A percentile compares a stretch with the other conserved stretches of the same genome.
Evolutionary conservation across 495 filamentous ascomycete species (phyloP).

Genomic region (Xanthoparmelia taractica): DNA sequence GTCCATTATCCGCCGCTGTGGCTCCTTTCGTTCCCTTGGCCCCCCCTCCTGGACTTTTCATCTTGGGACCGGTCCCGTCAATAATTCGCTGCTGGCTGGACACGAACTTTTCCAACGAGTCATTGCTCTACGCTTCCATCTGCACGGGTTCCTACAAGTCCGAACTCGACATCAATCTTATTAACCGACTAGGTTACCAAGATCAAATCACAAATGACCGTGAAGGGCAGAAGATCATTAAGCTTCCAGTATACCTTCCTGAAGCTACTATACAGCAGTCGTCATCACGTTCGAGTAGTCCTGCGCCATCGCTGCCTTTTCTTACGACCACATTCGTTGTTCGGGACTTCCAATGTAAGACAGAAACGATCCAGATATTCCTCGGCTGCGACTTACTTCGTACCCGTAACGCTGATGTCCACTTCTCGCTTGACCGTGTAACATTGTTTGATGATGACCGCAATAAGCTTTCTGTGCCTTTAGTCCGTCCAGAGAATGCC

Average conservation of each 20-base stretch:
- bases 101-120: conserved; percentile 73
- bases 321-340: conserved; percentile 74
- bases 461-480: conserved; percentile 82
- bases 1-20: conserved; percentile 55
- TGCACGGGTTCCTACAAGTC: conserved; percentile 90
- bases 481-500: conserved; percentile 89
- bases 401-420: conserved; percentile 78
- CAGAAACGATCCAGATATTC: conserved; percentile 64
- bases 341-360: conserved; percentile 42
- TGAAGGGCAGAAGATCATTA: conserved; percentile 58
- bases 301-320: conserved; percentile 69
- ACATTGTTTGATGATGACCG: conserved; percentile 79
- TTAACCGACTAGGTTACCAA: conserved; percentile 62
- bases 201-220: conserved; percentile 55
- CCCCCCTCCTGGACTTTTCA: conserved; percentile 74
- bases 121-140: conserved; percentile 81
- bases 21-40: conserved; percentile 58
- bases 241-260: conserved; percentile 75
- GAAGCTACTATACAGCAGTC: conserved; percentile 77
- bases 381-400: conserved; percentile 83
- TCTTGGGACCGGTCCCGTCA: conserved; percentile 77
- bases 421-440: conserved; percentile 85
- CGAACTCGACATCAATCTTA: conserved; percentile 60
- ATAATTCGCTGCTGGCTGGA: conserved; percentile 96
- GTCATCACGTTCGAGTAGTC: conserved; percentile 64